Conservation (phyloP, 2,329 filamentous ascomycete genomes). For the Hypomyces perniciosus region DNA sequence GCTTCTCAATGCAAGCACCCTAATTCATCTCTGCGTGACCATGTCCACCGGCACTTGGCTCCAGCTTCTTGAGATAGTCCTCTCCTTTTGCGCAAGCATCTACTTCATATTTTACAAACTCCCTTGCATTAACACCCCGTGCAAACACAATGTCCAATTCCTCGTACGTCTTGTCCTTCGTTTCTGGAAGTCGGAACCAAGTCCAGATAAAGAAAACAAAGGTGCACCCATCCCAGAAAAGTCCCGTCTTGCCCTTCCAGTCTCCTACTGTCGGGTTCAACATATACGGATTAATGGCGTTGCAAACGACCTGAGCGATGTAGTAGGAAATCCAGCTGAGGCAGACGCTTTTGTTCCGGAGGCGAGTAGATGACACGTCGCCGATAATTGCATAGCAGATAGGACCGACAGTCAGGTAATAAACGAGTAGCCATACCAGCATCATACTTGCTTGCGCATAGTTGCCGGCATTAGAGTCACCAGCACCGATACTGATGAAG, state of each 20-base stretch:
- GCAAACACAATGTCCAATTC: slow-evolving; percentile 51
- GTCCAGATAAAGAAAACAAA: slow-evolving; percentile 40
- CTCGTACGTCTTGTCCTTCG: slow-evolving; percentile 43
- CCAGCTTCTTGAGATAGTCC: too few species aligned
- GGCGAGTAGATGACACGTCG: slow-evolving; percentile 31
- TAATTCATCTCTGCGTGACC: too few species aligned
- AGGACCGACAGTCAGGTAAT: slow-evolving; percentile 34
- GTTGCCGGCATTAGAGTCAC: too few species aligned
- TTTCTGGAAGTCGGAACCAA: slow-evolving; percentile 46
- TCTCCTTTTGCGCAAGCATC: slow-evolving; percentile 20
- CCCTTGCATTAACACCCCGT: slow-evolving; percentile 31
- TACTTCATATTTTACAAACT: slow-evolving; percentile 31
- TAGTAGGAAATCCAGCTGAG: slow-evolving; percentile 26
- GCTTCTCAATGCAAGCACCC: too few species aligned
- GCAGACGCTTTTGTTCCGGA: slow-evolving; percentile 34
- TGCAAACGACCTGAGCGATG: slow-evolving; percentile 19
- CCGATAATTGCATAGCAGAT: slow-evolving; percentile 36
- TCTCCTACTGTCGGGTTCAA: slow-evolving; percentile 23
- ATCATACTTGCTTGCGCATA: slow-evolving; percentile 31
- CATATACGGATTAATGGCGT: slow-evolving; percentile 23
- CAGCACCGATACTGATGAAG: slow-evolving; percentile 15
- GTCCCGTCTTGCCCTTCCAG: slow-evolving; percentile 29
- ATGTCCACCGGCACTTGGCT: too few species aligned
- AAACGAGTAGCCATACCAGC: slow-evolving; percentile 35
- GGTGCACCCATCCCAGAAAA: slow-evolving; percentile 30